A percentile compares a stretch with the other conserved stretches of the same genome.
phyloP scores from a whole-genome alignment of 1,284 basidiomycete genomes.

The Exobasidium rhododendri region DNA sequence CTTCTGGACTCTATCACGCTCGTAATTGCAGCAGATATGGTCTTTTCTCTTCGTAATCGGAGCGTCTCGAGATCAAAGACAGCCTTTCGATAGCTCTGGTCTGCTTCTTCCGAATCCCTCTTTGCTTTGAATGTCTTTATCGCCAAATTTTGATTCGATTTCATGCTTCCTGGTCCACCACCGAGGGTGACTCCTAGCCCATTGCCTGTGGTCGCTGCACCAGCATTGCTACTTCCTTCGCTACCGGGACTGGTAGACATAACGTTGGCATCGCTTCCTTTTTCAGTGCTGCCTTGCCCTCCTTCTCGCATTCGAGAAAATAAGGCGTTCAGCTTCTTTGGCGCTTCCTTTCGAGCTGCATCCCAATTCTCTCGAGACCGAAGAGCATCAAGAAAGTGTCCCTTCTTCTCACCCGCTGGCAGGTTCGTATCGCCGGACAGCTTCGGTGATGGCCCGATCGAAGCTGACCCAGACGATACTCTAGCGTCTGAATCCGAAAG shows the following conservation, averaged over 20 bases:
- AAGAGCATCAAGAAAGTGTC: conserved; percentile 40
- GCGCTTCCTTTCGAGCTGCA: conserved; percentile 43
- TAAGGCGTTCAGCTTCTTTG: conserved; percentile 48
- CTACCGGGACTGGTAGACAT: conserved; percentile 2
- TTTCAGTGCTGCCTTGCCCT: neutral
- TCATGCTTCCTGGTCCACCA: conserved; percentile 18
- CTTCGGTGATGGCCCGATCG: neutral
- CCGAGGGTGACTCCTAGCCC: conserved; percentile 22
- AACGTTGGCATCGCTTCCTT: neutral
- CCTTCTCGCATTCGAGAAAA: conserved; percentile 49
- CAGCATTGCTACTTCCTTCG: neutral
- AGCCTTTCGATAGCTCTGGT: conserved; percentile 85
- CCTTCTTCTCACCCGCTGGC: conserved; percentile 5
- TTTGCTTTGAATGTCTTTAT: conserved; percentile 43
- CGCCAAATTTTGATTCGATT: conserved; percentile 34
- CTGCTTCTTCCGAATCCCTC: conserved; percentile 58
- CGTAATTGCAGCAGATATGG: conserved; percentile 76
- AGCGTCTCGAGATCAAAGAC: conserved; percentile 93
- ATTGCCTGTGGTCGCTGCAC: conserved; percentile 1
- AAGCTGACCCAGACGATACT: neutral
- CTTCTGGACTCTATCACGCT: conserved; percentile 75
- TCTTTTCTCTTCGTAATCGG: conserved; percentile 70
- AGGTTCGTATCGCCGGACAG: conserved; percentile 1
- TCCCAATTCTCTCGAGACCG: conserved; percentile 50
- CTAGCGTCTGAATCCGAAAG: neutral